Conservation (phyloP, 225 moss, liverwort and hornwort species). For the Thuidium tamariscinum region DNA sequence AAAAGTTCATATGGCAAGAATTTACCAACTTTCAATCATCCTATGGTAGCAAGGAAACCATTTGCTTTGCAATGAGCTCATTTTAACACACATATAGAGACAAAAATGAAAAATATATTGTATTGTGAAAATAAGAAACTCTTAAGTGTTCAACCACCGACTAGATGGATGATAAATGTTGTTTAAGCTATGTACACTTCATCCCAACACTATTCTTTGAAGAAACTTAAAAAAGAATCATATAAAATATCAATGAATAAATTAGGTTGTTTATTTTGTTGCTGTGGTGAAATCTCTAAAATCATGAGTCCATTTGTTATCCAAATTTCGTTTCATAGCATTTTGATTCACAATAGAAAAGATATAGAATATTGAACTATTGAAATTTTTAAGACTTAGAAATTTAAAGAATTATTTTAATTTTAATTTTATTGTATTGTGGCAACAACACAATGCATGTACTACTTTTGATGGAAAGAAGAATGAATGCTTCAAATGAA, state of each 20-base stretch:
- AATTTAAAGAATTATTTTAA: background rate
- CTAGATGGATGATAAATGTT: background rate
- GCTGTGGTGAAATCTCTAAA: accelerated
- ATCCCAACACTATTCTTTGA: background rate
- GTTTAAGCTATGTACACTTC: accelerated
- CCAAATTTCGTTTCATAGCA: too few species aligned
- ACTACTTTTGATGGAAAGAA: background rate
- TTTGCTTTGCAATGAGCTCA: background rate
- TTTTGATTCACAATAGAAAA: background rate
- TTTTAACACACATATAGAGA: background rate
- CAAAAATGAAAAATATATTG: background rate
- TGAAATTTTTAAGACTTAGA: background rate
- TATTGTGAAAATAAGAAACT: background rate
- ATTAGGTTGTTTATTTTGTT: background rate
- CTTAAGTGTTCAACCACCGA: background rate
- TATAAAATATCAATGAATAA: too few species aligned
- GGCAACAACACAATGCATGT: background rate
- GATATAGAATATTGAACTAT: background rate
- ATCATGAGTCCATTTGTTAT: accelerated
- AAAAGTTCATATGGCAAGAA: too few species aligned
- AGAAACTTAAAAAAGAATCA: background rate
- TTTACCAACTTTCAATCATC: too few species aligned
- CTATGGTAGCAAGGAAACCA: background rate
- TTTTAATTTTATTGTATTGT: background rate
- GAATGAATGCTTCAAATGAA: background rate